Base-by-base conservation (phyloP, 2,329 filamentous ascomycete genomes). In the Penicillium sp. region DNA sequence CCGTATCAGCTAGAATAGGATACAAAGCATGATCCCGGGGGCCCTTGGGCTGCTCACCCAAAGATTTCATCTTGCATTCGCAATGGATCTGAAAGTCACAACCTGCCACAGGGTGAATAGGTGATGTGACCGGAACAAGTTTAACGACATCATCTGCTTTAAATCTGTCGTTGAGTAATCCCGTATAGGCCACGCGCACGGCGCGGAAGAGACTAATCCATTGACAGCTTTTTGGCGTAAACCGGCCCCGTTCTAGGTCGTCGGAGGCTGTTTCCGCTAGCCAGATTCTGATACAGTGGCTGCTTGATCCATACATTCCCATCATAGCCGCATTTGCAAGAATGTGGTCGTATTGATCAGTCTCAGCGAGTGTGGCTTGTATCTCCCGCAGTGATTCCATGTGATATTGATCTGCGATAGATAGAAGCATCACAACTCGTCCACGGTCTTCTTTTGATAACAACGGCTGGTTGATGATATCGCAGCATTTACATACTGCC, bases 281-380 rank as follows among this genome's bases (percentile, higher is more conserved):
- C 50, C 40, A 53, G 3, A 53, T 53, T n/a, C 50, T 41, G 25
- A 53, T 29, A 15, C 50, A 25, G 16, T 53, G 40, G 23, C 41
- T 53, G 11, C 50, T 27, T 1, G 50, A 53, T 27, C 50, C 50
- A 25, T 53, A 53, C 50, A 53, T 53, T 1, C 40, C 50, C 40
- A 53, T 53, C n/a, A 46, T 53, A 2, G 50, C 40, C 2, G 50
- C 50, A 19, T 53, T 53, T 5, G 40, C 50, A 19, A 53, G 50
- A 23, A 53, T 53, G 11, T 53, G 40, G 23, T 53, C 50, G 10
- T 53, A 53, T 15, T 53, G 40, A 9, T 45, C 44, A 8, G 43
- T 44, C 27, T 38, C 23, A 2, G 41, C 21, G 3, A 53, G 41
- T 6, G 33, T 39, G 1, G 23, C 21, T 38, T 39, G 40, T 10